Percentiles rank a stretch among this genome's conserved stretches.
Evolutionary conservation across 805 yeast species (phyloP).

Genomic region (Saturnispora dispora): DNA sequence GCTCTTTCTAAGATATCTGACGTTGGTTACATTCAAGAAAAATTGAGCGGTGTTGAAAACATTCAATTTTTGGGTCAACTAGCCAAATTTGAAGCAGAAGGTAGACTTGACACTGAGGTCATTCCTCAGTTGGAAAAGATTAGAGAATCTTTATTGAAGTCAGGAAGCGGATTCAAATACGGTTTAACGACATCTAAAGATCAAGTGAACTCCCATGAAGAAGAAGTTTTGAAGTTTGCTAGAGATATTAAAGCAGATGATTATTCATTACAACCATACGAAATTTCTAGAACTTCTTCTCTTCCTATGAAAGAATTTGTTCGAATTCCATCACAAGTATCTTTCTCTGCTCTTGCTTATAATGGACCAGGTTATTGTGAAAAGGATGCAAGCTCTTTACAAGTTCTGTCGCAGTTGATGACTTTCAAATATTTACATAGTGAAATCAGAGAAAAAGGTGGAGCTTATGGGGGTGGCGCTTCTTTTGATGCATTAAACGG

Average conservation of each 20-base stretch:
- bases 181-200: slow-evolving; percentile 52
- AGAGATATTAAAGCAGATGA: slow-evolving; percentile 6
- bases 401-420: slow-evolving; percentile 68
- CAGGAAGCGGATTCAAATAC: slow-evolving; percentile 37
- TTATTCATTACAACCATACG: slow-evolving; percentile 13
- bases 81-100: slow-evolving; percentile 43
- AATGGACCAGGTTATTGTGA: slow-evolving; percentile 58
- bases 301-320: slow-evolving; percentile 28
- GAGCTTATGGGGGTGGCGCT: slow-evolving; percentile 97
- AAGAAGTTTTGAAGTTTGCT: slow-evolving; percentile 27
- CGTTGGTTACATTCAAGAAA: slow-evolving; percentile 52
- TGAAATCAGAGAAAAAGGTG: slow-evolving; percentile 90
- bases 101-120: slow-evolving; percentile 42
- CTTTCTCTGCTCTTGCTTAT: slow-evolving; percentile 63
- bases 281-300: neutral
- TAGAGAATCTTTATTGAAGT: slow-evolving; percentile 32
- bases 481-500: slow-evolving; percentile 77
- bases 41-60: slow-evolving; percentile 68
- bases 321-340: slow-evolving; percentile 79
- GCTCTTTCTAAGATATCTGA: slow-evolving; percentile 58
- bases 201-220: slow-evolving; percentile 30
- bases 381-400: slow-evolving; percentile 77
- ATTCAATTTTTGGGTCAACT: slow-evolving; percentile 59
- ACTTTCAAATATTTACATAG: slow-evolving; percentile 80
- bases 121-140: slow-evolving; percentile 56